These are phyloP conservation scores for Komagataella populi DNA, from an alignment of 805 yeast genomes.

Conservation along the genomic window DNA sequence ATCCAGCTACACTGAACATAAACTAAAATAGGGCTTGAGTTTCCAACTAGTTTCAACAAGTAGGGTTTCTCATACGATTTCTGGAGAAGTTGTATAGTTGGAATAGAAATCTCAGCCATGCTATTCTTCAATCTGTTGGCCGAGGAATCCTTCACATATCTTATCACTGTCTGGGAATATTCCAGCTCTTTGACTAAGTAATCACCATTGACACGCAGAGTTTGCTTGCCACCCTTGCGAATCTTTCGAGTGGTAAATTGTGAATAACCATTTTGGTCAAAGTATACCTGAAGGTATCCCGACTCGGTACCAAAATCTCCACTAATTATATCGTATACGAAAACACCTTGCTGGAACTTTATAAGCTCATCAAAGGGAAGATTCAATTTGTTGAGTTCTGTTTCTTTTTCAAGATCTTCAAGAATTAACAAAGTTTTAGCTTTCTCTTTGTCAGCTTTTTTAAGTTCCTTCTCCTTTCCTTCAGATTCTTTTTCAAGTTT, in stretches of 20 bases:
- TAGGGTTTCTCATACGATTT: slow-evolving; percentile 53
- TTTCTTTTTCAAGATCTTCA: slow-evolving; percentile 20
- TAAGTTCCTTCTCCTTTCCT: slow-evolving; percentile 12
- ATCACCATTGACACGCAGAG: slow-evolving; percentile 46
- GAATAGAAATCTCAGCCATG: slow-evolving; percentile 48
- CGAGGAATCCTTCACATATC: slow-evolving; percentile 42
- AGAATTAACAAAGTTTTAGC: background rate
- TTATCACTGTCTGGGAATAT: slow-evolving; percentile 51
- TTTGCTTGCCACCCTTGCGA: slow-evolving; percentile 19
- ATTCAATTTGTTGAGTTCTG: slow-evolving; percentile 27
- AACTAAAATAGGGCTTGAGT: slow-evolving; percentile 33
- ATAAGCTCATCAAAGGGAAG: slow-evolving; percentile 46
- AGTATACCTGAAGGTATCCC: slow-evolving; percentile 58
- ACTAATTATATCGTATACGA: slow-evolving; percentile 51
- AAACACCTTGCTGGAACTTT: slow-evolving; percentile 58
- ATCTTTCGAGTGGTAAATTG: slow-evolving; percentile 44
- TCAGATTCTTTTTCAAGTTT: slow-evolving; percentile 12
- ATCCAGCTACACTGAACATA: slow-evolving; percentile 60
- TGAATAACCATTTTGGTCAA: slow-evolving; percentile 63
- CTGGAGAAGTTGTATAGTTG: slow-evolving; percentile 52
- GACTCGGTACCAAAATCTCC: slow-evolving; percentile 42
- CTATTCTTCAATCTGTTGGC: slow-evolving; percentile 42
- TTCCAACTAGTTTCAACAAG: slow-evolving; percentile 27
- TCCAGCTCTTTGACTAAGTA: slow-evolving; percentile 66
- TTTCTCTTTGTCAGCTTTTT: slow-evolving; percentile 21